A percentile compares a stretch with the other conserved stretches of the same genome.
Conservation (phyloP, 805 yeast genomes). For the Kuraishia capsulata region DNA sequence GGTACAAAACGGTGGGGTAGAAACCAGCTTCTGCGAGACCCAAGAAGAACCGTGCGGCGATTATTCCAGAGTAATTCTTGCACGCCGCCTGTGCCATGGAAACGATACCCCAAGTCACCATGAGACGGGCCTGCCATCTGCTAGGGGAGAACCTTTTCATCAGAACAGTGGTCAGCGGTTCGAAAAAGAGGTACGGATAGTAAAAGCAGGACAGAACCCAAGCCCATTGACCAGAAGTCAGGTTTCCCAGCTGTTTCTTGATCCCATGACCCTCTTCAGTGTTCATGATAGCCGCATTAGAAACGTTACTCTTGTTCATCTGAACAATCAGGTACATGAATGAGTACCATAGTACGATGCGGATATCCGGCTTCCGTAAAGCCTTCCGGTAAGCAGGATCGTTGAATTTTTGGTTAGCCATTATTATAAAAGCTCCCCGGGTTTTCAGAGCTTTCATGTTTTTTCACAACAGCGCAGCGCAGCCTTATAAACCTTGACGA, state of each 20-base stretch:
- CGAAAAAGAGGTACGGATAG: background rate
- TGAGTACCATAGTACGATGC: background rate
- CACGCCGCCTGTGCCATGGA: slow-evolving; percentile 39
- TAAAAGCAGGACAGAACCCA: slow-evolving; percentile 28
- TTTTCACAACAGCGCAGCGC: no score
- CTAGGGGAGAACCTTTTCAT: slow-evolving; percentile 1
- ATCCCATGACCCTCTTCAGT: slow-evolving; percentile 1
- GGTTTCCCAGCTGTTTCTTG: slow-evolving; percentile 2
- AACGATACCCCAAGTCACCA: slow-evolving; percentile 34
- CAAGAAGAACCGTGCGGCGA: slow-evolving; percentile 13
- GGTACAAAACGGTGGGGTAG: slow-evolving; percentile 7
- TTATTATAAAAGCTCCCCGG: background rate
- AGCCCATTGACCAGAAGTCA: slow-evolving; percentile 34
- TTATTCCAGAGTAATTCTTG: slow-evolving; percentile 33
- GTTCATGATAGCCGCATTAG: slow-evolving; percentile 1
- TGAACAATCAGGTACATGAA: background rate
- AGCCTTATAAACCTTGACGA: no score
- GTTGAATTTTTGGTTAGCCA: background rate
- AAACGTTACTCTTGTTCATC: slow-evolving; percentile 1
- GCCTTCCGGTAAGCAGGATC: slow-evolving; percentile 1
- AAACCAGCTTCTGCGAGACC: slow-evolving; percentile 16
- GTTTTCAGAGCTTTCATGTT: background rate
- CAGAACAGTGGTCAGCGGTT: slow-evolving; percentile 1
- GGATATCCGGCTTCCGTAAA: background rate
- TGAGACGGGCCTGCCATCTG: slow-evolving; percentile 11